Percentiles rank a stretch among this genome's conserved stretches.
These are phyloP conservation scores for Pyrrhoderma lamaoense DNA, from an alignment of 1,284 basidiomycete genomes.

Conservation along the genomic window DNA sequence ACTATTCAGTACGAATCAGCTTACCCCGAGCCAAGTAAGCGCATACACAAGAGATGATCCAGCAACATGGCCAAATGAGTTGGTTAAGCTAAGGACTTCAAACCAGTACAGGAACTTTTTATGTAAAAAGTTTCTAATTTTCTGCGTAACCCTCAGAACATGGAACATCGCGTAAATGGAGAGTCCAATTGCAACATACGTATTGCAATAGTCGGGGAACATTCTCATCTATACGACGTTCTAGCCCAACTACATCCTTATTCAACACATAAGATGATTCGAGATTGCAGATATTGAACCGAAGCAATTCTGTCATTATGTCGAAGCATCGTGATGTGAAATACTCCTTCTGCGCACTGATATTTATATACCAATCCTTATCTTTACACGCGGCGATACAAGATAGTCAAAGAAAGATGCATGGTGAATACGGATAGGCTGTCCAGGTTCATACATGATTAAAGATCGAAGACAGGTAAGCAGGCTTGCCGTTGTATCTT, in stretches of 20 bases:
- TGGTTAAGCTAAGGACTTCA: constrained; percentile 25
- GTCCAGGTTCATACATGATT: neutral
- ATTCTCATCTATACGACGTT: neutral
- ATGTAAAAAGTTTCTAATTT: constrained; percentile 17
- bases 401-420: constrained; percentile 4
- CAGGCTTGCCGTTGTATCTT: neutral
- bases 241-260: constrained; percentile 4
- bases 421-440: neutral
- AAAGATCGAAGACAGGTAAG: neutral
- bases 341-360: neutral
- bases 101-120: constrained; percentile 24
- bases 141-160: neutral
- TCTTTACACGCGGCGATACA: neutral
- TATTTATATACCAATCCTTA: neutral
- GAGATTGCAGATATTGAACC: too few species aligned
- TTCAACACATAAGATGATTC: constrained; percentile 10
- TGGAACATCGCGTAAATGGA: constrained; percentile 4
- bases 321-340: neutral
- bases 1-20: too few species aligned
- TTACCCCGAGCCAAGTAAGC: neutral
- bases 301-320: neutral
- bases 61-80: constrained; percentile 3
- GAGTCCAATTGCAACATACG: neutral
- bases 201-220: constrained; percentile 1
- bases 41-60: neutral